These are phyloP conservation scores for Penicillium fuscoglaucum DNA, from an alignment of 2,329 filamentous ascomycete genomes.

Conservation along the genomic window DNA sequence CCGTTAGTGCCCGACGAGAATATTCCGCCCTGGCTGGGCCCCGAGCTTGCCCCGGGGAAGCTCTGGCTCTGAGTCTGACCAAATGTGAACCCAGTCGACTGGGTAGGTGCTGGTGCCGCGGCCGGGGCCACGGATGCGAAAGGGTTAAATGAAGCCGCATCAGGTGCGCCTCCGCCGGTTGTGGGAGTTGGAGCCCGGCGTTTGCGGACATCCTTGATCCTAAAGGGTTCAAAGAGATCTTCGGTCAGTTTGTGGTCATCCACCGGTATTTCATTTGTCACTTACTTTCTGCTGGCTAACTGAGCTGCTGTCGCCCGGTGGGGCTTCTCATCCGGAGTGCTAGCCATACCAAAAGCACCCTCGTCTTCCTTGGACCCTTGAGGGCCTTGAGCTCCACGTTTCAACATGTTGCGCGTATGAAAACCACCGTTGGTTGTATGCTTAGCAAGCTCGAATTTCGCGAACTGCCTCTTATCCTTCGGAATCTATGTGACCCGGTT, in stretches of 20 bases:
- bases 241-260: conserved; percentile 6
- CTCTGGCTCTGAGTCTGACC: conserved; percentile 26
- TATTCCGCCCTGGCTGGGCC: conserved; percentile 14
- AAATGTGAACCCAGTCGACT: conserved; percentile 21
- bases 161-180: conserved; percentile 10
- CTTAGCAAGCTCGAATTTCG: conserved; percentile 4
- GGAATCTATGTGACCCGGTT: background rate
- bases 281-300: conserved; percentile 57
- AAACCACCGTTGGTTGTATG: background rate
- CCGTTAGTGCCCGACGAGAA: conserved; percentile 22
- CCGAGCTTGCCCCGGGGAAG: conserved; percentile 23
- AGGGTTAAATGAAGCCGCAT: conserved; percentile 8
- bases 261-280: conserved; percentile 22
- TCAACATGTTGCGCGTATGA: conserved; percentile 35
- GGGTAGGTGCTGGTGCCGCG: conserved; percentile 13
- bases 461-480: background rate
- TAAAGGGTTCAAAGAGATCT: conserved; percentile 9
- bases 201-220: conserved; percentile 32
- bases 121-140: conserved; percentile 16
- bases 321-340: conserved; percentile 47
- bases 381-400: conserved; percentile 39
- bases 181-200: conserved; percentile 22
- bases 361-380: conserved; percentile 38
- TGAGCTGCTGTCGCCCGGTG: conserved; percentile 57
- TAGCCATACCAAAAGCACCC: conserved; percentile 36